Evolutionary conservation across 2,329 filamentous ascomycete genomes (phyloP), one percentile per base, ranked within the genome.

Genomic region (Aspergillus fischeri): DNA sequence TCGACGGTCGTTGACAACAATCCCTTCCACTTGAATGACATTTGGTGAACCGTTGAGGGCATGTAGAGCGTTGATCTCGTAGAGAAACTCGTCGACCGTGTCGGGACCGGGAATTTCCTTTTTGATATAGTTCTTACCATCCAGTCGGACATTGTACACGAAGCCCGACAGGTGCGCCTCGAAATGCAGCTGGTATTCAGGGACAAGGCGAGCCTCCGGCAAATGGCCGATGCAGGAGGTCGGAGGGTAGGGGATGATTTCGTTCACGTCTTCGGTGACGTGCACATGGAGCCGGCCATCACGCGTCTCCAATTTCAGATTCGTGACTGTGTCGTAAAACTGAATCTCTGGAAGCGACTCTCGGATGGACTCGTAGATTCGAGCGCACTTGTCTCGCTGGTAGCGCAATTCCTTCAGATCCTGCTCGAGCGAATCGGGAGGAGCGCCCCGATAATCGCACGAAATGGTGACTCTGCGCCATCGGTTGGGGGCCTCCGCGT

Each of bases 101-200:
- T 97, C 93, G 2, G 92, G 93, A 1, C 93, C 92, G 0, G 94
- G 94, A 17, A 99, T 97, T 70, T 99, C 94, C 73, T 99, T 99
- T 75, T 97, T 97, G 75, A 99, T 96, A 66, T 92, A 88, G 1
- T 85, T 78, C 56, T 82, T 78, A 9, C 84, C 86, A 57, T 84
- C 79, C 38, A 92, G 84, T 14, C 79, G 82, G 56, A 99, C 91
- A 72, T 95, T 96, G 81, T 97, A 99, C 20, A 97, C 94, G 70
- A 97, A 99, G 1, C 94, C 94, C 24, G 93, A 97, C 72, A 97
- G 85, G 77, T 99, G 94, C 0, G 91, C 90, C 64, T 95, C 90
- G 67, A 99, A 97, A 45, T 85, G 80, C 38, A 99, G 80, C 41
- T 91, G 85, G 51, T 83, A 84, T 71, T 97, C 93, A 38, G 80